Evolutionary conservation across 345 rosid species (phyloP).

Genomic region (Ceriops tagal): DNA sequence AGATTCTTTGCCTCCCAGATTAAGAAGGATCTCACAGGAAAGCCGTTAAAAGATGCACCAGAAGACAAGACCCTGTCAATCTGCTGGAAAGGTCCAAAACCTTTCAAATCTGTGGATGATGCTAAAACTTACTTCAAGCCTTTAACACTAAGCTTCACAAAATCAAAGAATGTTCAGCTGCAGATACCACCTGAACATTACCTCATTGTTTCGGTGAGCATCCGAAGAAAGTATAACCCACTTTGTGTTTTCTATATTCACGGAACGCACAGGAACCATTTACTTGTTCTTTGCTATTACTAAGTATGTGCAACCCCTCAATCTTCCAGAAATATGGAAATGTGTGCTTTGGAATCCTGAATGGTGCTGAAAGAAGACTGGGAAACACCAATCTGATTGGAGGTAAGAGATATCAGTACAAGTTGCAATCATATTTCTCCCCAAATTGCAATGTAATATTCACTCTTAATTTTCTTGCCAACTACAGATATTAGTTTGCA

Average conservation of each 20-base stretch:
- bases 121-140: slow-evolving; percentile 60
- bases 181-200: slow-evolving; percentile 65
- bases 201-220: slow-evolving; percentile 70
- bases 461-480: not conserved
- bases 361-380: slow-evolving; percentile 57
- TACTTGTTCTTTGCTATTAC: not conserved
- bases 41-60: slow-evolving; percentile 42
- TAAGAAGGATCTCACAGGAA: slow-evolving; percentile 39
- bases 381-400: slow-evolving; percentile 51
- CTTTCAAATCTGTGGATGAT: slow-evolving; percentile 45
- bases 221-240: not conserved
- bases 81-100: slow-evolving; percentile 81
- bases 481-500: slow-evolving; percentile 54
- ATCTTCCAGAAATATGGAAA: slow-evolving; percentile 56
- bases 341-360: slow-evolving; percentile 80
- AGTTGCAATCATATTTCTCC: not conserved
- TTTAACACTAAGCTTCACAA: slow-evolving; percentile 45
- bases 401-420: slow-evolving; percentile 37
- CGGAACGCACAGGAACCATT: not conserved
- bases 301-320: not conserved
- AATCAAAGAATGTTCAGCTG: slow-evolving; percentile 46
- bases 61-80: slow-evolving; percentile 63
- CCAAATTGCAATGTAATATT: not conserved
- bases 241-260: not conserved
- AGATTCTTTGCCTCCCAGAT: slow-evolving; percentile 33